Conservation (phyloP, 23 red algal species). For the Cyanidium caldarium region DNA sequence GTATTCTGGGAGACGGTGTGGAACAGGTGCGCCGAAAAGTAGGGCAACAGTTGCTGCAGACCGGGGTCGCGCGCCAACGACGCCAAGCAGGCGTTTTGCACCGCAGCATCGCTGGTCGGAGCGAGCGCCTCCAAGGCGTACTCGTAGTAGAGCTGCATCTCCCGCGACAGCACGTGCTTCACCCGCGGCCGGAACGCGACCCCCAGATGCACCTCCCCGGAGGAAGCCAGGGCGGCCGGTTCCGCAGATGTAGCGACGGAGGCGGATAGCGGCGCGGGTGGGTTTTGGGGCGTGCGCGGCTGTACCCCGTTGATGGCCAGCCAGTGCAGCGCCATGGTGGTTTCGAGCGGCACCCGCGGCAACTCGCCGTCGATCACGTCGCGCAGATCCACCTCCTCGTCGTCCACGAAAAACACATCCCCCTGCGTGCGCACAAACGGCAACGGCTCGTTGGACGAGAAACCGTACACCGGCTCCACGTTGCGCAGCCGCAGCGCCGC, state of each 20-base stretch:
- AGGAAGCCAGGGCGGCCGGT: background rate
- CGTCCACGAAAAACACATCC: constrained; percentile 46
- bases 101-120: constrained; percentile 19
- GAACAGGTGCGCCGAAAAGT: constrained; percentile 56
- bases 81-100: constrained; percentile 41
- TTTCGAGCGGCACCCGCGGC: constrained; percentile 43
- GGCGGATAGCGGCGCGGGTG: background rate
- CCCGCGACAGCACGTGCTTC: constrained; percentile 58
- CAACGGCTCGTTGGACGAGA: constrained; percentile 6
- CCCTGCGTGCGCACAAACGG: constrained; percentile 20
- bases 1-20: constrained; percentile 11
- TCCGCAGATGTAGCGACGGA: too few relatives aligned
- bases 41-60: constrained; percentile 63
- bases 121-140: constrained; percentile 32
- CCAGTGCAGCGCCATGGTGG: constrained; percentile 61
- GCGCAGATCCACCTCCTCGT: constrained; percentile 38
- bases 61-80: constrained; percentile 57
- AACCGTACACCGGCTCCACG: constrained; percentile 59
- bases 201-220: background rate
- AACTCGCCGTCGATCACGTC: constrained; percentile 31
- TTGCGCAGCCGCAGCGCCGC: constrained; percentile 63
- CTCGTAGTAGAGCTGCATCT: constrained; percentile 77
- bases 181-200: constrained; percentile 29
- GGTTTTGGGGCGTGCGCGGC: constrained; percentile 69
- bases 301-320: constrained; percentile 71